A percentile compares a stretch with the other conserved stretches of the same genome.
These are phyloP conservation scores for cucumber (Cucumis sativus) DNA, from an alignment of 306 rosid species.

Conservation along the genomic window Cucumber_9930_V3 NC_026659.2:29594501-29595000, in stretches of 20 bases:
- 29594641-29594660: constrained; percentile 55
- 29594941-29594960: constrained; percentile 49
- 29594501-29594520: constrained; percentile 70
- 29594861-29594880: constrained; percentile 20
- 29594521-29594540: constrained; percentile 65
- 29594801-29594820: constrained; percentile 40
- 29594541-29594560: constrained; percentile 78
- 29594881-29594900: constrained; percentile 10
- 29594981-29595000: constrained; percentile 69
- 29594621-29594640: constrained; percentile 54
- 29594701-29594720: constrained; percentile 77
- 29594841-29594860: constrained; percentile 48
- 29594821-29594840: constrained; percentile 31
- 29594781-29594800: constrained; percentile 55
- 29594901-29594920: neutral
- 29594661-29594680: constrained; percentile 34
- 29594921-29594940: constrained; percentile 44
- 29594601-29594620: constrained; percentile 44
- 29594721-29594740: constrained; percentile 72
- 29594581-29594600: constrained; percentile 47
- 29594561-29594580: constrained; percentile 60
- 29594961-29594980: constrained; percentile 48
- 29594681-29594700: constrained; percentile 84
- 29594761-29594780: constrained; percentile 36
- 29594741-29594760: constrained; percentile 55